Evolutionary conservation across 768 basidiomycete species (phyloP), one percentile per base, ranked within the genome.

Genomic region (Lepiota brunneoincarnata): DNA sequence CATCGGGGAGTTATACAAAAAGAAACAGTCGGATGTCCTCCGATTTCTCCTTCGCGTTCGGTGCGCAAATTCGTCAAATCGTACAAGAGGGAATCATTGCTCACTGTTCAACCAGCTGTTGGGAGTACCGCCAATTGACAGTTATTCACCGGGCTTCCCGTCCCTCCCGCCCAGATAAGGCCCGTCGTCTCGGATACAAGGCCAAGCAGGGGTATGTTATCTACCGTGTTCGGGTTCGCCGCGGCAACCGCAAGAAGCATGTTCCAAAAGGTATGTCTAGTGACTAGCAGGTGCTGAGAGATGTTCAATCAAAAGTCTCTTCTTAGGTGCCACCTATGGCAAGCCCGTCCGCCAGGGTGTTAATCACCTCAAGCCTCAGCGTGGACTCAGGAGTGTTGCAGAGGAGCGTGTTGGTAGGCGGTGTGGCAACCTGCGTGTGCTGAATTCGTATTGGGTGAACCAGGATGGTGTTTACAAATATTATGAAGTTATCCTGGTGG

Each of bases 331-430:
- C 49, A 98, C 96, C 68, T 98, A 84, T 73, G 97, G 97, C 74
- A 99, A 99, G 75, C 97, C 97, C 74, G 95, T 97, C 60, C 91
- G 89, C 71, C 97, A 98, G 80, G 97, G 95, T 86, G 91, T 98
- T 66, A 98, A 96, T 81, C 95, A 99, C 71, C 83, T 99, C 77
- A 99, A 99, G 75, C 92, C 82, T 81, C 96, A 98, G 77, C 87
- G 96, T 58, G 84, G 93, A 58, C 78, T 98, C 67, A 86, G 90
- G 72, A 89, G 89, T 64, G 89, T 88, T 54, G 97, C 97, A 46
- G 97, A 99, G 78, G 97, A 98, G 80, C 91, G 97, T 69, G 96
- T 98, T 61, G 97, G 96, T 58, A 86, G 83, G 68, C 84, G 95
- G 62, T 99, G 97, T 68, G 94, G 93, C 50, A 98, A 98, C 73